Base-by-base conservation (phyloP, 495 filamentous ascomycete genomes). In the Alectoria sarmentosa region DNA sequence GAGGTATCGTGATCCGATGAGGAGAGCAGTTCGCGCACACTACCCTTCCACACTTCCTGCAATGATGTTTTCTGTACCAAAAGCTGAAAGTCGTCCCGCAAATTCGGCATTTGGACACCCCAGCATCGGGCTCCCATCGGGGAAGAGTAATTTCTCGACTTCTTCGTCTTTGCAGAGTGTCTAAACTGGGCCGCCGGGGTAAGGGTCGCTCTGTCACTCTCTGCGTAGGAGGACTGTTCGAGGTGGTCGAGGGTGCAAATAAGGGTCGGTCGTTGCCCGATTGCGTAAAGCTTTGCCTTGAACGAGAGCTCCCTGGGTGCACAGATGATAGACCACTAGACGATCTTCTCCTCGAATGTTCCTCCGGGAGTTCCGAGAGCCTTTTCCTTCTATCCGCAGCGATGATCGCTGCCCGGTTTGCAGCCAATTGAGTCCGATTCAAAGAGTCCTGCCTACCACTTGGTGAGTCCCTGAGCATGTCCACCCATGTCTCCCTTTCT, bases 41-140 rank as follows among this genome's bases (percentile, higher is more conserved):
- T 2, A 98, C 95, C 37, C 92, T 83, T 10, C 94, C 94, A 74
- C 94, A 98, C 79, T 96, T 97, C 60, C 92, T 91, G 76, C 92
- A 97, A 72, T 97, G 92, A 73, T 97, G 92, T 71, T 93, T 94
- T 61, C 92, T 82, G 72, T 90, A 84, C 81, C 89, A 96, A 69
- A 96, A 91, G 70, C 82, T 89, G 69, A 97, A 97, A 23, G 81
- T 79, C 5, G 79, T 85, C 37, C 74, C 73, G 67, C 92, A 97
- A 48, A 96, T 96, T 2, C 91, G 90, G 74, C 92, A 97, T 46
- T 82, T 78, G 0, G 83, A 83, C 23, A 87, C 90, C 66, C 91
- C 88, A 26, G 81, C 76, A 73, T 97, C 92, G 1, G 91, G 88
- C 75, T 97, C 92, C 92, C 92, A 97, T 55, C 77, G 77, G 0